These are phyloP conservation scores for Orbilia oligospora DNA, from an alignment of 2,329 filamentous ascomycete genomes.

Conservation along the genomic window DNA sequence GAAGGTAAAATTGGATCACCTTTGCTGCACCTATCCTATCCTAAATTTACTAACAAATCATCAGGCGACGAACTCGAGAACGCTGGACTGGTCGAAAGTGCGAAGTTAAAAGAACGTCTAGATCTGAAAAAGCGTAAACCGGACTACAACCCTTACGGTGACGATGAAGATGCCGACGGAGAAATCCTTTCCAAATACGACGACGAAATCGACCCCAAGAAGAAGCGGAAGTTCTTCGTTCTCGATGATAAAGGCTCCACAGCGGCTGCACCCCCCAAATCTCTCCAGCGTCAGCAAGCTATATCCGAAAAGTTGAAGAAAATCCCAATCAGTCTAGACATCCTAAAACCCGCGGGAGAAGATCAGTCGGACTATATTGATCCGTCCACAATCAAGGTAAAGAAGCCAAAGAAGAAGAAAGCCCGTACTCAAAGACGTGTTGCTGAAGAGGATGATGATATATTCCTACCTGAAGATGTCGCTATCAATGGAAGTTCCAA, in stretches of 20 bases:
- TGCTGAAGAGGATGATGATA: constrained; percentile 73
- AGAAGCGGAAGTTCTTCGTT: constrained; percentile 83
- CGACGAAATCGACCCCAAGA: constrained; percentile 93
- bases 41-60: constrained; percentile 65
- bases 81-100: constrained; percentile 78
- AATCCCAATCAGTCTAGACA: constrained; percentile 82
- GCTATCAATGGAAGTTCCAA: constrained; percentile 57
- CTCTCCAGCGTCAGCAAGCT: constrained; percentile 70
- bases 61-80: constrained; percentile 93
- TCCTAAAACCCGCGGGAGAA: constrained; percentile 73
- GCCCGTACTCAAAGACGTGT: constrained; percentile 63
- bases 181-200: constrained; percentile 92
- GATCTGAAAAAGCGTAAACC: constrained; percentile 91
- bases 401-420: constrained; percentile 88
- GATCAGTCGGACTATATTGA: constrained; percentile 90
- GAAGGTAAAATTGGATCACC: constrained; percentile 69
- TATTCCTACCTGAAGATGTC: constrained; percentile 69
- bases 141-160: constrained; percentile 86
- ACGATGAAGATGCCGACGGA: constrained; percentile 74
- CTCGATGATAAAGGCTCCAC: constrained; percentile 82
- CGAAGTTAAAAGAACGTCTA: constrained; percentile 81
- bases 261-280: constrained; percentile 75
- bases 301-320: constrained; percentile 75
- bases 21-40: not conserved
- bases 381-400: constrained; percentile 87